phyloP scores from a whole-genome alignment of 78 protist genomes.

The Dictyostelium brefeldianum region DNA sequence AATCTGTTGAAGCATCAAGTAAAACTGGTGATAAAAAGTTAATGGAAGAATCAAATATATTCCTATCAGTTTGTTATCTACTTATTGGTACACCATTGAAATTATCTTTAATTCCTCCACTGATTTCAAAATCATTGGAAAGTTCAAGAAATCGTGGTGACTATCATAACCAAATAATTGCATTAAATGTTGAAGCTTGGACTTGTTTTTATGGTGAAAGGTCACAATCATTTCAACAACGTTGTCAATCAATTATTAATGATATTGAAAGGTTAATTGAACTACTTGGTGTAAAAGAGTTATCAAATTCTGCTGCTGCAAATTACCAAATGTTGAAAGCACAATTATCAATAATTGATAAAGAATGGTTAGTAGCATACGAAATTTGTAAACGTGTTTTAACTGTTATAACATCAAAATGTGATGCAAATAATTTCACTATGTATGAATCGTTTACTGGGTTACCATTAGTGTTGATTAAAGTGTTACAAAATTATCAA shows the following conservation, averaged over 20 bases:
- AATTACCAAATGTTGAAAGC: conserved; percentile 31
- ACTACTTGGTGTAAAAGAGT: background rate
- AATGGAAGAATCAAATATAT: conserved; percentile 47
- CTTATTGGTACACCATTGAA: conserved; percentile 3
- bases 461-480: conserved; percentile 24
- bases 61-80: conserved; percentile 20
- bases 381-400: conserved; percentile 22
- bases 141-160: conserved; percentile 57
- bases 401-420: background rate
- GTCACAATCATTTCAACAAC: background rate
- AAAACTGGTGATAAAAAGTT: conserved; percentile 67
- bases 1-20: conserved; percentile 27
- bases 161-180: conserved; percentile 32
- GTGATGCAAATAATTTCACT: conserved; percentile 52
- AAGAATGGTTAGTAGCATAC: background rate
- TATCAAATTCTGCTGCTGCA: background rate
- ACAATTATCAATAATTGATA: background rate
- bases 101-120: background rate
- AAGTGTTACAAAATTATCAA: background rate
- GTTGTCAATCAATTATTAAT: background rate
- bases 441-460: conserved; percentile 48
- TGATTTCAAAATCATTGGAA: conserved; percentile 17
- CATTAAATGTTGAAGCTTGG: background rate
- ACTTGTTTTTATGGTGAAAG: background rate
- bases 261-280: conserved; percentile 34